Percentiles rank a stretch among this genome's conserved stretches.
Evolutionary conservation across 352 stramenopile genomes (phyloP).

Genomic region (Pilasporangium apinafurcum): DNA sequence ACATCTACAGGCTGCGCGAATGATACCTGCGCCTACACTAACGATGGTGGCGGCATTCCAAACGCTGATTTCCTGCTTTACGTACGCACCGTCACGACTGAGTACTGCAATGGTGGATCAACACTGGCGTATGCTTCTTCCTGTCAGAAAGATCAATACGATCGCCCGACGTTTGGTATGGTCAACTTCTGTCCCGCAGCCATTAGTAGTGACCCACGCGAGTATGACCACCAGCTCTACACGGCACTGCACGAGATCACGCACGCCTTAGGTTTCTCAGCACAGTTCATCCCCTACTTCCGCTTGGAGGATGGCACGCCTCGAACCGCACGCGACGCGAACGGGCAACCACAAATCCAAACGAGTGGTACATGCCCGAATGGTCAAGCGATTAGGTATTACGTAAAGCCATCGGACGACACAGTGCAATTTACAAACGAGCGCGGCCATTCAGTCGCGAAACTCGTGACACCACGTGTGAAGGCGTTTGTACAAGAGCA

Average conservation of each 20-base stretch:
- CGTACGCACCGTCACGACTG: constrained; percentile 38
- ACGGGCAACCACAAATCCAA: constrained; percentile 20
- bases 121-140: constrained; percentile 73
- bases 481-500: constrained; percentile 49
- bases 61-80: constrained; percentile 73
- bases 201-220: constrained; percentile 40
- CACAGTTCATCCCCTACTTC: constrained; percentile 75
- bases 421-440: constrained; percentile 58
- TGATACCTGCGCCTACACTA: constrained; percentile 30
- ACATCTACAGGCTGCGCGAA: constrained; percentile 22
- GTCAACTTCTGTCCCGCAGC: constrained; percentile 74
- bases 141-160: constrained; percentile 82
- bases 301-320: constrained; percentile 54
- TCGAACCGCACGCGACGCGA: constrained; percentile 44
- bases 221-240: constrained; percentile 57
- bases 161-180: constrained; percentile 81
- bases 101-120: constrained; percentile 31
- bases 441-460: constrained; percentile 44
- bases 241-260: constrained; percentile 82
- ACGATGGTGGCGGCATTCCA: constrained; percentile 18
- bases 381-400: constrained; percentile 35
- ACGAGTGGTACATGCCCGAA: constrained; percentile 37
- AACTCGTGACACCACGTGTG: constrained; percentile 65
- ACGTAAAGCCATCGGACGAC: constrained; percentile 17
- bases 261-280: constrained; percentile 73